Evolutionary conservation across 2,329 filamentous ascomycete species (phyloP).

Genomic region (Pseudodiploospora longispora): DNA sequence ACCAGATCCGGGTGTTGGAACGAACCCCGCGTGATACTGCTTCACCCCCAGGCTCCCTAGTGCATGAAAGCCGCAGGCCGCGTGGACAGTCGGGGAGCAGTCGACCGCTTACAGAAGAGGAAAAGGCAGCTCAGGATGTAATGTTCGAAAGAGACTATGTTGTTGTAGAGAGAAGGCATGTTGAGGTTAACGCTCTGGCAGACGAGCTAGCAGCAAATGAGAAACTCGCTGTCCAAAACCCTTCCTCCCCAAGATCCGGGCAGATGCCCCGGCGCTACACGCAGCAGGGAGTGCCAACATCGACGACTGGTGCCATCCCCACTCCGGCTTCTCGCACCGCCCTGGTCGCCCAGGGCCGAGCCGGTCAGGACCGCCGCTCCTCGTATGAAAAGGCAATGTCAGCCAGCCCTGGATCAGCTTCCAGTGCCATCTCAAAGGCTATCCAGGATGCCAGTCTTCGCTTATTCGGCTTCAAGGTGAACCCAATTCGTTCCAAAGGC

Average conservation of each 20-base stretch:
- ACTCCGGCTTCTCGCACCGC: slow-evolving; percentile 62
- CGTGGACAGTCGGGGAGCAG: slow-evolving; percentile 18
- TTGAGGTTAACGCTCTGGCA: slow-evolving; percentile 94
- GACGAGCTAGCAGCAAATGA: slow-evolving; percentile 88
- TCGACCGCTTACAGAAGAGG: slow-evolving; percentile 47
- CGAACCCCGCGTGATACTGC: slow-evolving; percentile 16
- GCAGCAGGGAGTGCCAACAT: slow-evolving; percentile 63
- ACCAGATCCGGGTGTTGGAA: slow-evolving; percentile 26
- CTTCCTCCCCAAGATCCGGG: slow-evolving; percentile 46
- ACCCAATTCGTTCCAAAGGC: slow-evolving; percentile 56
- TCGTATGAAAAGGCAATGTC: slow-evolving; percentile 75
- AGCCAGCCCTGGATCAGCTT: slow-evolving; percentile 61
- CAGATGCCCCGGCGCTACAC: slow-evolving; percentile 68
- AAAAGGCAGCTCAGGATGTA: slow-evolving; percentile 74
- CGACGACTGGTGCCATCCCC: slow-evolving; percentile 60
- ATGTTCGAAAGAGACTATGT: slow-evolving; percentile 93
- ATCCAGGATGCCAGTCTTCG: slow-evolving; percentile 84
- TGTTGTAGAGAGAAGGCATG: slow-evolving; percentile 85
- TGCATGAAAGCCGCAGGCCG: slow-evolving; percentile 24
- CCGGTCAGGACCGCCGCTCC: slow-evolving; percentile 64
- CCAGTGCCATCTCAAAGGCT: slow-evolving; percentile 88
- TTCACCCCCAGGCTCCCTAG: slow-evolving; percentile 21
- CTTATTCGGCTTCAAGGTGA: slow-evolving; percentile 63
- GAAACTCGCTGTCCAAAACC: slow-evolving; percentile 43
- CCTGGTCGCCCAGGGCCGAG: slow-evolving; percentile 62